phyloP scores from a whole-genome alignment of 176 grass and related monocot species.

The Musa troglodytarum region DNA sequence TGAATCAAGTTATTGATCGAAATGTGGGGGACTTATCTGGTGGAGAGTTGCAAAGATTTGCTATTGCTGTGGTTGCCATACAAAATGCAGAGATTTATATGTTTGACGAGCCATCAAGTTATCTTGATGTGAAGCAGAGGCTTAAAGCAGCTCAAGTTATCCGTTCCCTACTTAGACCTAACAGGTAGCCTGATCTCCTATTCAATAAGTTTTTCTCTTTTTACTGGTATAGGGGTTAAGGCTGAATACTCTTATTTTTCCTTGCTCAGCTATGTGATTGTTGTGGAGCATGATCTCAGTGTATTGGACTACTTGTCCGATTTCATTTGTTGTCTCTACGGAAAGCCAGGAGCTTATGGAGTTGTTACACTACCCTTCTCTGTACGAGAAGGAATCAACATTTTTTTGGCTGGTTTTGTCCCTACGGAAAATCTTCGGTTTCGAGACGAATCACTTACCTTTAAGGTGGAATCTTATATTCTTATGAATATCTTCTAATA shows the following conservation, averaged over 20 bases:
- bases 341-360: conserved; percentile 80
- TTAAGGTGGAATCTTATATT: conserved; percentile 45
- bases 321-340: conserved; percentile 92
- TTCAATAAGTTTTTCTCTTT: not conserved
- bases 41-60: conserved; percentile 81
- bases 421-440: conserved; percentile 84
- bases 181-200: conserved; percentile 37
- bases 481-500: not conserved
- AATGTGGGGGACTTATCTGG: conserved; percentile 65
- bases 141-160: conserved; percentile 77
- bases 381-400: conserved; percentile 75
- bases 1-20: conserved; percentile 59
- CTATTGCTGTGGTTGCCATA: conserved; percentile 73
- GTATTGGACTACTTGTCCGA: conserved; percentile 90
- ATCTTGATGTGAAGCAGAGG: conserved; percentile 89
- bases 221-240: not conserved
- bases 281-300: conserved; percentile 83
- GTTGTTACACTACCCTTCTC: conserved; percentile 72
- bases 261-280: conserved; percentile 59
- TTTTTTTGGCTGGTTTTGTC: conserved; percentile 73
- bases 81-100: conserved; percentile 82
- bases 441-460: conserved; percentile 63
- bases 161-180: conserved; percentile 57
- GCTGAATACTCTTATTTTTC: not conserved
- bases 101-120: conserved; percentile 88